Evolutionary conservation across 2,329 filamentous ascomycete genomes (phyloP), one percentile per base, ranked within the genome.

Genomic region (Paraconiothyrium brasiliense): DNA sequence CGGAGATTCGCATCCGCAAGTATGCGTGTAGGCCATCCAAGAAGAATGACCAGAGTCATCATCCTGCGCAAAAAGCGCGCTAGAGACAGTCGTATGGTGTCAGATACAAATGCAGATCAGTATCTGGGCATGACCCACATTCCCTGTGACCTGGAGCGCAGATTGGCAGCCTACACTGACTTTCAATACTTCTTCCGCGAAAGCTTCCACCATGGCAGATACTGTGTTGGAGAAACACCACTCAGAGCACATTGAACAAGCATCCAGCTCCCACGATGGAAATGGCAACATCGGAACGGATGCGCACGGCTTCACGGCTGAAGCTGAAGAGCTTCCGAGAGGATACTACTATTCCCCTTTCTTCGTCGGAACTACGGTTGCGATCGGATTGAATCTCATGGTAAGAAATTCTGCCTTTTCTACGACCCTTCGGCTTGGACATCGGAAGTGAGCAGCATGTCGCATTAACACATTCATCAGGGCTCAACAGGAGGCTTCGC

Each of bases 331-430:
- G 7, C 77, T 82, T 75, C 80, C 78, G 0, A 51, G 58, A 22
- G 78, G 80, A 11, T 81, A 82, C 67, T 81, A 76, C 63, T 62
- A 59, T 11, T 80, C 78, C 44, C 66, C 71, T 4, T 74, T 76
- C 52, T 81, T 81, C 55, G 64, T 81, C 24, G 77, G 79, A 6
- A 82, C 79, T 3, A 67, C 80, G 2, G 58, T 67, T 9, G 66
- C 60, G 1, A 61, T 66, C 37, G 62, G 64, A 3, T 46, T 62
- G 16, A 62, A 62, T 39, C 34, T 66, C 2, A 58, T 62, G 62
- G 41, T 44, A 20, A 22, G 41, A 5, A 22, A 22, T n/a, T 20
- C 20, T 10, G 16, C 41, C n/a, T 22, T 44, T 30, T 44, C 8
- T 4, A 44, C 8, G 6, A 44, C 16, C 41, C 16, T 22, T n/a